Conservation (phyloP, 2,329 filamentous ascomycete genomes). For the Alternaria angustiovoidea region DNA sequence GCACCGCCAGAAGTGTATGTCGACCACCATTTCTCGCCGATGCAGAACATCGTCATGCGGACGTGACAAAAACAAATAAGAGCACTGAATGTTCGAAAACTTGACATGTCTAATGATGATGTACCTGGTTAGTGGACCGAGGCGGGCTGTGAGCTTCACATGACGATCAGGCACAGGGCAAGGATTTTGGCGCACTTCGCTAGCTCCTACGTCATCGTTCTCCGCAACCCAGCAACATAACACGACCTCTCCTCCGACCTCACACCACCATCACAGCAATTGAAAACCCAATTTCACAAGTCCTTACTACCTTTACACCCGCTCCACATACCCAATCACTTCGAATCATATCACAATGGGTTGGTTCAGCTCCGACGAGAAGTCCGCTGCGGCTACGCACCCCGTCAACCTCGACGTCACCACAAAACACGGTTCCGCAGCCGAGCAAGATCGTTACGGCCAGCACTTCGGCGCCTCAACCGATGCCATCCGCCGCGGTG, state of each 20-base stretch:
- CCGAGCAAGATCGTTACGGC: slow-evolving; percentile 45
- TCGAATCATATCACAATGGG: slow-evolving; percentile 30
- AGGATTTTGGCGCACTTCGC: slow-evolving; percentile 13
- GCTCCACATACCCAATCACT: not conserved
- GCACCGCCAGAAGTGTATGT: not conserved
- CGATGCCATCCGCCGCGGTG: slow-evolving; percentile 28
- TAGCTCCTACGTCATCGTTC: slow-evolving; percentile 18
- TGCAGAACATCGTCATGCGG: not conserved
- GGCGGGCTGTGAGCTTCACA: not conserved
- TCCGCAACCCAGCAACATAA: slow-evolving; percentile 14
- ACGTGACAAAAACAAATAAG: not conserved
- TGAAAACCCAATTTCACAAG: not conserved
- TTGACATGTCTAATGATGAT: not conserved
- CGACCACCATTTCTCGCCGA: not conserved
- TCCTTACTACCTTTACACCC: not conserved
- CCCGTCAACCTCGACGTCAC: slow-evolving; percentile 36
- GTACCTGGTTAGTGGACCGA: not conserved
- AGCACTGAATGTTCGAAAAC: not conserved
- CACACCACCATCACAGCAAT: slow-evolving; percentile 5
- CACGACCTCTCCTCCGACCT: slow-evolving; percentile 1
- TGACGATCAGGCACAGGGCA: slow-evolving; percentile 17
- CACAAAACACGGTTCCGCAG: slow-evolving; percentile 37
- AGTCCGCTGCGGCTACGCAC: slow-evolving; percentile 25
- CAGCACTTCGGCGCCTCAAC: slow-evolving; percentile 37
- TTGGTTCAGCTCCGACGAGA: slow-evolving; percentile 36